Base-by-base conservation (phyloP, 805 yeast genomes). In the Pichia californica region DNA sequence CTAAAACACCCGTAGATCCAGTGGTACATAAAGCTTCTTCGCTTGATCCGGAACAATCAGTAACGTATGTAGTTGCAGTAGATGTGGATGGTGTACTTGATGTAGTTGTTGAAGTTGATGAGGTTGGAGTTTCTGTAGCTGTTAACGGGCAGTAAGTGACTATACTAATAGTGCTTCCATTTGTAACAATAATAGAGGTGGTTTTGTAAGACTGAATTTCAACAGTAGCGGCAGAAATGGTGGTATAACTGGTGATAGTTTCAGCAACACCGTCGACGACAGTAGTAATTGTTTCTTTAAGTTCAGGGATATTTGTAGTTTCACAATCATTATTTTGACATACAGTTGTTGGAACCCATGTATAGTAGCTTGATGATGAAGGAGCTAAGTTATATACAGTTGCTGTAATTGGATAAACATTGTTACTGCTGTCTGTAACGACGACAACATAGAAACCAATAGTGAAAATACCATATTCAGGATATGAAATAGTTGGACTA, bases 61-160 rank as follows among this genome's bases (percentile, higher is more conserved):
- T 37, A 9, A 32, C 30, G 27, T 16, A 13, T 11, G 37, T 30
- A 7, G 19, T 13, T 1, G 5, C 7, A 3, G 32, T 30, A 27
- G 41, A 19, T 7, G 36, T 13, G 1, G 19, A 21, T 15, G 34
- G 30, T 1, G 41, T 23, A 11, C 41, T 34, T 21, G 41, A 34
- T 7, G 44, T 36, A 25, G 47, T 27, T 18, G 37, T 16, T 25
- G 38, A 14, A 13, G 26, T 14, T 28, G 31, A 5, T 28, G 33
- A 25, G 3, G 38, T 31, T 7, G 47, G 13, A 3, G 44, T 38
- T 5, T 16, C 36, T 6, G 33, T 29, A 31, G 29, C 48, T 11
- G 56, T 39, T 16, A 53, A 15, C 14, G 55, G 51, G 21, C 52
- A 45, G 27, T 47, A 48, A 6, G 56, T 52, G 3, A 56, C 52